Conservation (phyloP, 768 basidiomycete genomes). For the Lactarius tabidus region DNA sequence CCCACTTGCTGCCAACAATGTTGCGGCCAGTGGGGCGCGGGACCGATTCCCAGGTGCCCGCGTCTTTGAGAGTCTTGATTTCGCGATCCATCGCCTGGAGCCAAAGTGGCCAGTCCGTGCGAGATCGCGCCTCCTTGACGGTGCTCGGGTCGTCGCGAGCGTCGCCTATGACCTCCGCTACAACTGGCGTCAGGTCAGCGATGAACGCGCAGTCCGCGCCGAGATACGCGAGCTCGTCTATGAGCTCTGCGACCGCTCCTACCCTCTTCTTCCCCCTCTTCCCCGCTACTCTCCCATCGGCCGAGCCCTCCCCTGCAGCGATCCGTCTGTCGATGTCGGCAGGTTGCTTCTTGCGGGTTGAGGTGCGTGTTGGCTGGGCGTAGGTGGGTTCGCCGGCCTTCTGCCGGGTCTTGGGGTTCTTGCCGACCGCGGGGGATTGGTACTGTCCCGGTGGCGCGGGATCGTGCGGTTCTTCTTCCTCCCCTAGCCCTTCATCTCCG, state of each 20-base stretch:
- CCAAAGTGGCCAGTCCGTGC: conserved; percentile 30
- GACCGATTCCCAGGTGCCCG: conserved; percentile 34
- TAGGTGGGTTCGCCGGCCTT: no score
- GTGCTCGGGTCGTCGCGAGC: background rate
- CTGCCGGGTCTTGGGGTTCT: no score
- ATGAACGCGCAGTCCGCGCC: no score
- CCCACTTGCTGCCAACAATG: conserved; percentile 24
- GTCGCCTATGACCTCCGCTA: background rate
- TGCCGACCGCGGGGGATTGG: no score
- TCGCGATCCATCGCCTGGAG: conserved; percentile 28
- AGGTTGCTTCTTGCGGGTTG: background rate
- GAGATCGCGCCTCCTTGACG: conserved; percentile 28
- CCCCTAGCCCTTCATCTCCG: no score
- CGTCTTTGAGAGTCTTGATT: conserved; percentile 23
- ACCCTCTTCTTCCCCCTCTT: no score
- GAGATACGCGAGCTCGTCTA: no score
- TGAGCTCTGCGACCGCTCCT: no score
- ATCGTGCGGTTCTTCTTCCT: no score
- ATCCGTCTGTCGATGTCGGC: background rate
- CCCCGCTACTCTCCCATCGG: background rate
- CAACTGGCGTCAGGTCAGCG: background rate
- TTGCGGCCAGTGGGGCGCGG: conserved; percentile 23
- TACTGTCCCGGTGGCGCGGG: no score
- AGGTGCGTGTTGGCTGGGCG: no score
- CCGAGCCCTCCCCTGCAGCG: background rate